Percentiles rank a stretch among this genome's conserved stretches.
phyloP scores from a whole-genome alignment of 768 basidiomycete genomes.

The Hygrophoropsis aurantiaca region DNA sequence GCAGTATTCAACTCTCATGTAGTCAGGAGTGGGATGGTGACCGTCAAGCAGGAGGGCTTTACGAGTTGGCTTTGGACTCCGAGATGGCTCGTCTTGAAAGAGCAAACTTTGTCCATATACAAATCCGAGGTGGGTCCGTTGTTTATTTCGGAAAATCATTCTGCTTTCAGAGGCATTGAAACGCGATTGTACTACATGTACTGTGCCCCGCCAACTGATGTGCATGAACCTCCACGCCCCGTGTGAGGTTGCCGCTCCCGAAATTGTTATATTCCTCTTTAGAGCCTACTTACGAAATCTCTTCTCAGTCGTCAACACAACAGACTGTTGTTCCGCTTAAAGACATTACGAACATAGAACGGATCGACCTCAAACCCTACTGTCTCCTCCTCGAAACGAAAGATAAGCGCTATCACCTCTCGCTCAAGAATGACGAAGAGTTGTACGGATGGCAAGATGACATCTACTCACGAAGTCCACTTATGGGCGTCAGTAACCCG shows the following conservation, averaged over 20 bases:
- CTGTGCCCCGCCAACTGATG: too few species aligned
- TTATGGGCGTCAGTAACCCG: slow-evolving; percentile 91
- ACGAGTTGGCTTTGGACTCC: slow-evolving; percentile 90
- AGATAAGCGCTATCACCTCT: slow-evolving; percentile 77
- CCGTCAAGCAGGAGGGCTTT: slow-evolving; percentile 92
- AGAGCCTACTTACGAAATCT: slow-evolving; percentile 5
- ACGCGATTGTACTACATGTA: background rate
- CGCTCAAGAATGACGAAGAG: slow-evolving; percentile 92
- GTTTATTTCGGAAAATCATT: background rate
- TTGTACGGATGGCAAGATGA: slow-evolving; percentile 99
- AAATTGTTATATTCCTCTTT: background rate
- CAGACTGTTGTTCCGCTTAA: slow-evolving; percentile 65
- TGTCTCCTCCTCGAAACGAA: slow-evolving; percentile 86
- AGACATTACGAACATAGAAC: slow-evolving; percentile 85
- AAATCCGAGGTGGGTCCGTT: slow-evolving; percentile 79
- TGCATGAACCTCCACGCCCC: too few species aligned
- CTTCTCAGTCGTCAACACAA: slow-evolving; percentile 46
- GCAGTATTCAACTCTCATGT: slow-evolving; percentile 39
- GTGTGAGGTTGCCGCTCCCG: background rate
- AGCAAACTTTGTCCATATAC: slow-evolving; percentile 75
- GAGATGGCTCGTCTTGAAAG: slow-evolving; percentile 86
- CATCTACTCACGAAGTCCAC: slow-evolving; percentile 86
- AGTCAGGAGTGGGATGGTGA: slow-evolving; percentile 71
- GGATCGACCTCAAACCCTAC: slow-evolving; percentile 93
- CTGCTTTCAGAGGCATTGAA: slow-evolving; percentile 1